Base-by-base conservation (phyloP, 2,329 filamentous ascomycete species). In the Pseudopithomyces chartarum region DNA sequence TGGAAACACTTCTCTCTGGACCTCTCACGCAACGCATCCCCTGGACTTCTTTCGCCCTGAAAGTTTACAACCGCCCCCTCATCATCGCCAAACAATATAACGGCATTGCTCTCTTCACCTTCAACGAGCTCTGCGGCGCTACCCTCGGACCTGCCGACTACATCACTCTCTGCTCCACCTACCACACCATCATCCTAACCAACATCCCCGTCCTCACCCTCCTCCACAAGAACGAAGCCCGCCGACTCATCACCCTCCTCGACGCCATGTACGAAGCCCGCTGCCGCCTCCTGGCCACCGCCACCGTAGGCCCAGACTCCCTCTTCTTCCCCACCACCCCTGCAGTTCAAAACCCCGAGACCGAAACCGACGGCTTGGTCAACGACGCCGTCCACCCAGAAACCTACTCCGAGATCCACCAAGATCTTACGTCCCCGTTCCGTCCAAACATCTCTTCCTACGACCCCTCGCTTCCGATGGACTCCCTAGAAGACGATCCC, bases 101-200 rank as follows among this genome's bases (percentile, higher is more conserved):
- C 23, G 86, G 87, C 17, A 76, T 84, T 1, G 83, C 86, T 0
- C 81, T 82, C 53, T 92, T 89, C 84, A 83, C 84, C 10, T 95
- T 94, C 65, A 67, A 80, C 13, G 83, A 89, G 34, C 82, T 94
- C 1, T 91, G 90, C 56, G 82, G 82, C 57, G 78, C 75, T 6
- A 75, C 75, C 6, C 86, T 92, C 43, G 91, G 91, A 0, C 90
- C 90, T 1, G 91, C 91, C 26, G 91, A 95, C 77, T 95, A 93
- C 75, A 90, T 93, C 53, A 90, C 89, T 1, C 84, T 95, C 71
- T 90, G 90, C 1, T 92, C 90, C 1, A 89, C 85, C 15, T 94
- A 88, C 72, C 90, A 93, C 73, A 93, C 90, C 0, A 83, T 94
- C 58, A 85, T 94, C 68, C 79, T 94, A 45, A 88, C 89, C 62